Conservation (phyloP, 2,329 filamentous ascomycete species). For the Alternaria triticina region DNA sequence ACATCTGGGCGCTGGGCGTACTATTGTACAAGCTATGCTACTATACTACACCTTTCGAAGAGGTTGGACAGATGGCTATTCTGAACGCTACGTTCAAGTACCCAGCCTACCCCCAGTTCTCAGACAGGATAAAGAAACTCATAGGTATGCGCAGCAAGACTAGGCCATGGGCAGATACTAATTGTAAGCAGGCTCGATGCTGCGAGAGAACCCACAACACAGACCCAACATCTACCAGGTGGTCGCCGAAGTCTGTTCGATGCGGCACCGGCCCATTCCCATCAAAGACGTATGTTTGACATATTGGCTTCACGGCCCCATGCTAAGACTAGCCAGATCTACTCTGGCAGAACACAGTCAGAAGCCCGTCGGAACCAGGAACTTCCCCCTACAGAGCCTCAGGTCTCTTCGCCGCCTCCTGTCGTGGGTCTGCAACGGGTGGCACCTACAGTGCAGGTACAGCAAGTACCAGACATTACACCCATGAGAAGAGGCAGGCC, state of each 20-base stretch:
- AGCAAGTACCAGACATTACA: slow-evolving; percentile 83
- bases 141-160: slow-evolving; percentile 71
- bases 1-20: slow-evolving; percentile 97
- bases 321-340: slow-evolving; percentile 53
- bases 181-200: slow-evolving; percentile 75
- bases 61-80: slow-evolving; percentile 96
- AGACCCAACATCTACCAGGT: slow-evolving; percentile 96
- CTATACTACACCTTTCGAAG: slow-evolving; percentile 98
- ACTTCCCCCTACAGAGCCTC: slow-evolving; percentile 62
- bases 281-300: slow-evolving; percentile 76
- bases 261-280: slow-evolving; percentile 86
- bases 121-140: slow-evolving; percentile 84
- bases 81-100: slow-evolving; percentile 95
- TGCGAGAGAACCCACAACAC: slow-evolving; percentile 78
- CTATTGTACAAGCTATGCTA: slow-evolving; percentile 98
- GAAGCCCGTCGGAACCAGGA: slow-evolving; percentile 68
- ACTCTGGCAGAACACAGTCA: slow-evolving; percentile 63
- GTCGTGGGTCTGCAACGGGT: slow-evolving; percentile 82
- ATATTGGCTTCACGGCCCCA: background rate
- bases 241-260: slow-evolving; percentile 81
- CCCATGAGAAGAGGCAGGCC: slow-evolving; percentile 92
- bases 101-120: slow-evolving; percentile 86
- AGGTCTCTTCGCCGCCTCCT: slow-evolving; percentile 59
- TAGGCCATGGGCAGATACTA: slow-evolving; percentile 12
- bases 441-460: slow-evolving; percentile 72